Evolutionary conservation across 169 alveolate species (phyloP).

Genomic region (Plasmodium knowlesi): DNA sequence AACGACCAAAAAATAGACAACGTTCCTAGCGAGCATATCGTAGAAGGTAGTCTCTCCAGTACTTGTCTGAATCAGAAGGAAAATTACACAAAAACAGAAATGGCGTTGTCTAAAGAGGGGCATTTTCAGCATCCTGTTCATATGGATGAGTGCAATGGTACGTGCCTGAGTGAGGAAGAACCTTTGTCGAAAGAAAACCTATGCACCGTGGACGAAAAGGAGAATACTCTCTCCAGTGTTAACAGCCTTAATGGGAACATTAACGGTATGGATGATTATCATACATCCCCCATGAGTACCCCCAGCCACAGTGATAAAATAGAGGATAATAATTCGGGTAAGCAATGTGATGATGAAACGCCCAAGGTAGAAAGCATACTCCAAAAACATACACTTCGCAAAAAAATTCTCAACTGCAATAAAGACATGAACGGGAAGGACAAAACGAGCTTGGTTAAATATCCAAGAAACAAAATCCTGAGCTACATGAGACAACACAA

Average conservation of each 20-base stretch:
- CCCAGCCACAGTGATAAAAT: neutral
- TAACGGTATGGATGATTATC: neutral
- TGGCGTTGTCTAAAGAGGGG: neutral
- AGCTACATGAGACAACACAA: slow-evolving; percentile 17
- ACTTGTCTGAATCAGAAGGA: neutral
- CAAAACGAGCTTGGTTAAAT: neutral
- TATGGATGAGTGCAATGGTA: neutral
- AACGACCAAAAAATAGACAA: neutral
- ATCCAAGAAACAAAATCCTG: neutral
- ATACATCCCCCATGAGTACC: neutral
- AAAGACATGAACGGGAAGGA: neutral
- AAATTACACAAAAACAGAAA: neutral
- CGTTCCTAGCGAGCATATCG: neutral
- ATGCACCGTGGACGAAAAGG: neutral
- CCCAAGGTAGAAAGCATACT: neutral
- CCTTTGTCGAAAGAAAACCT: neutral
- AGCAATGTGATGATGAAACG: neutral
- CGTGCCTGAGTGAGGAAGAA: neutral
- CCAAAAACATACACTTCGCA: neutral
- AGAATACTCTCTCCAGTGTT: neutral
- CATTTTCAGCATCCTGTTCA: neutral
- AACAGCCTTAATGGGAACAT: neutral
- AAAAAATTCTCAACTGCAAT: neutral
- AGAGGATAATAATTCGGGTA: neutral
- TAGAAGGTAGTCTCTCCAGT: neutral